Percentiles rank a stretch among this genome's conserved stretches.
Conservation (phyloP, 2,329 filamentous ascomycete genomes). For the Hypoxylon sp. region DNA sequence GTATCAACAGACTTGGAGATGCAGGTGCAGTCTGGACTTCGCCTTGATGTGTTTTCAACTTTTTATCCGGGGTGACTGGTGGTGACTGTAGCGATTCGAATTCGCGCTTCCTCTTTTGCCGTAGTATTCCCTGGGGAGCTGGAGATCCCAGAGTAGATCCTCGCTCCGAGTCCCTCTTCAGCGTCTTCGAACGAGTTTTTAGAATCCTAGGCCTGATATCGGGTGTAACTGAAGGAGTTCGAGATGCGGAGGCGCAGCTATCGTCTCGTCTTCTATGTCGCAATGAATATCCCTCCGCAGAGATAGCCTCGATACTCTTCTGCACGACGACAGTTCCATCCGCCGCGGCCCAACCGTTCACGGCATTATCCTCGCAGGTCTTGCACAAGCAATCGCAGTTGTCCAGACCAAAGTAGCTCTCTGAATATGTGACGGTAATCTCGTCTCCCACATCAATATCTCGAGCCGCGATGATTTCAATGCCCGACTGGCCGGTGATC, state of each 20-base stretch:
- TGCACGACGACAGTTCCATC: constrained; percentile 57
- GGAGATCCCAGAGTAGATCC: constrained; percentile 50
- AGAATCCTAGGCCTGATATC: constrained; percentile 62
- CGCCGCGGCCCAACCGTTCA: constrained; percentile 82
- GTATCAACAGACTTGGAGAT: constrained; percentile 48
- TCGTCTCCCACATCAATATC: constrained; percentile 90
- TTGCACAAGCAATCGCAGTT: constrained; percentile 95
- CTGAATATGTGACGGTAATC: constrained; percentile 95
- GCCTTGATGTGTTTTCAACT: constrained; percentile 51
- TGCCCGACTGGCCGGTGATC: constrained; percentile 83
- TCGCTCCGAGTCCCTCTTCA: constrained; percentile 47
- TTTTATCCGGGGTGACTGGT: constrained; percentile 64
- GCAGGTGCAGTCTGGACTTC: constrained; percentile 44
- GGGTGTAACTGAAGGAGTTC: constrained; percentile 66
- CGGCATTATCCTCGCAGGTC: constrained; percentile 78
- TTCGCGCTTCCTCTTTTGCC: constrained; percentile 55
- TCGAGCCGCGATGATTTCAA: constrained; percentile 86
- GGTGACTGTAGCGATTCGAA: constrained; percentile 59
- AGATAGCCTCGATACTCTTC: constrained; percentile 63
- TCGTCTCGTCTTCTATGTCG: constrained; percentile 62
- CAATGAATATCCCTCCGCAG: constrained; percentile 62
- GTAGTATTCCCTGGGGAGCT: constrained; percentile 39
- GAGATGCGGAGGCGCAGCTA: constrained; percentile 59
- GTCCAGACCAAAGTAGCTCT: constrained; percentile 93
- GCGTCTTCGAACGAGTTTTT: constrained; percentile 51